Evolutionary conservation across 202 grass and related monocot genomes (phyloP), one percentile per base, ranked within the genome.

Genomic region (Panicum hallii): DNA sequence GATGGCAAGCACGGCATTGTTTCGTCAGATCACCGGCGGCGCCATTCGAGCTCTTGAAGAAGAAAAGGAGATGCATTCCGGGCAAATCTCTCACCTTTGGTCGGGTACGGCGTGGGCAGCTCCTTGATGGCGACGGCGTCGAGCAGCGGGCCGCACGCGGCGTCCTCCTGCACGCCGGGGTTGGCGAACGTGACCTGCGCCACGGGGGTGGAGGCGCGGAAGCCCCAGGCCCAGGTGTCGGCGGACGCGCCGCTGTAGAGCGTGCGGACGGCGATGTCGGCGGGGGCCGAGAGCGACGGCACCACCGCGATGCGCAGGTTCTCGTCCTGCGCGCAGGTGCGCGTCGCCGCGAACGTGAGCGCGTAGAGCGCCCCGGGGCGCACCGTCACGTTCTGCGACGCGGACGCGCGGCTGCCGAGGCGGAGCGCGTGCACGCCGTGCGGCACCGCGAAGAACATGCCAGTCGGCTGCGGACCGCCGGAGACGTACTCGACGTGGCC

Each of bases 321-420:
- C 91, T 99, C 96, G 87, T 99, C 93, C 88, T 95, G 93, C n/a
- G 96, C 93, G 80, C 96, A 99, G 14, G 96, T 99, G 66, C 93
- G 81, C 57, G 96, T 99, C n/a, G 96, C 93, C 23, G 93, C 83
- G 83, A 99, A 99, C 9, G 96, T 99, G 70, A 99, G 80, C 34
- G 96, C 85, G 85, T 99, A 99, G n/a, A 94, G 82, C 26, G 93
- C 20, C 12, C 96, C 93, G 0, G 96, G 96, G 9, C 86, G 92
- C 32, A 95, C 96, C 48, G 88, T 89, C 9, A 99, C 84, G 85
- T 99, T 99, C 88, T 99, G 96, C 12, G 93, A 83, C 49, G 92
- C 91, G 0, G 86, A 84, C 1, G 96, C 82, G 65, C 85, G 93
- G 88, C 80, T 87, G 73, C 93, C 96, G 6, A 99, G 93, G 42